Evolutionary conservation across 306 rosid genomes (phyloP).

Genomic region (Trifolium subterraneum): DNA sequence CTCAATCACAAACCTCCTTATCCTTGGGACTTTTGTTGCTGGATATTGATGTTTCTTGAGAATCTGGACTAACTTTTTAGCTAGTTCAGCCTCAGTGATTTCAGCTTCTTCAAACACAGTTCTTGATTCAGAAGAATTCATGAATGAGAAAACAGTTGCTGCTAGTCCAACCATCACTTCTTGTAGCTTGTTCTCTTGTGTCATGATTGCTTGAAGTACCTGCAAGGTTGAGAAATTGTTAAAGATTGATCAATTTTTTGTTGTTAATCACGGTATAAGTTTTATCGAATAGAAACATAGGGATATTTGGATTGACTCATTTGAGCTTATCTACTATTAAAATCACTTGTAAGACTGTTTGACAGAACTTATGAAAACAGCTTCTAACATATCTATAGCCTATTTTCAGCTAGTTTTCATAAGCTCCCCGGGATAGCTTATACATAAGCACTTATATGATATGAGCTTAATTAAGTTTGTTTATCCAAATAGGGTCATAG

Average conservation of each 20-base stretch:
- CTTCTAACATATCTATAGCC: neutral
- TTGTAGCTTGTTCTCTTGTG: constrained; percentile 76
- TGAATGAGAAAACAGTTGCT: constrained; percentile 69
- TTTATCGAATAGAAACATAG: neutral
- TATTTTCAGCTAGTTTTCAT: neutral
- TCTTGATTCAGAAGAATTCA: constrained; percentile 71
- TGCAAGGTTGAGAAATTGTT: constrained; percentile 31
- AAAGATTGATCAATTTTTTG: neutral
- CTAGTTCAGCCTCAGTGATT: constrained; percentile 65
- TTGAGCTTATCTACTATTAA: neutral
- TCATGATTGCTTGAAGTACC: constrained; percentile 71
- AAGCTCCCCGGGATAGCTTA: neutral
- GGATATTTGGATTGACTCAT: neutral
- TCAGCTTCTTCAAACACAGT: constrained; percentile 58
- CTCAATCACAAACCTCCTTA: constrained; percentile 84
- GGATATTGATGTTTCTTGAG: constrained; percentile 71
- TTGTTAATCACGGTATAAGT: neutral
- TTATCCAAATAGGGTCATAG: too few relatives aligned
- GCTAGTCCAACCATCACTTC: constrained; percentile 97
- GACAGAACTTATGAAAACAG: neutral
- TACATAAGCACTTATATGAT: neutral
- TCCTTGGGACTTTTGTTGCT: constrained; percentile 74
- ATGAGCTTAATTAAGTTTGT: neutral
- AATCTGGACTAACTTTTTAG: constrained; percentile 58
- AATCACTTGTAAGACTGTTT: neutral